Evolutionary conservation across 192 early-diverging fungal genomes (phyloP).

Genomic region (Gonapodya sp.): DNA sequence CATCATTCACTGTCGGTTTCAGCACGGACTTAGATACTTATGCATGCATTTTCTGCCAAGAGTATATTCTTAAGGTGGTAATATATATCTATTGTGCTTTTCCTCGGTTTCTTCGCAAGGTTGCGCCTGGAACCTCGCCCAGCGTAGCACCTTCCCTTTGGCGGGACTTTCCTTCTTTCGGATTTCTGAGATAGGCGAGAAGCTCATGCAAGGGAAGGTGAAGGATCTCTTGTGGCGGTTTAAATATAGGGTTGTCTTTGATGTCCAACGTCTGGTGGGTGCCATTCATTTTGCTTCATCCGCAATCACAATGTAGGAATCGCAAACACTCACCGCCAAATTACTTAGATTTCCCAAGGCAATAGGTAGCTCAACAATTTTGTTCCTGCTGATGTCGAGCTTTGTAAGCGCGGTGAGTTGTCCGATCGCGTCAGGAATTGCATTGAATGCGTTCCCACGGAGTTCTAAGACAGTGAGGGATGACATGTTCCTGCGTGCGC

Average conservation of each 20-base stretch:
- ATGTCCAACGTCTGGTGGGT: background rate
- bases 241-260: conserved; percentile 8
- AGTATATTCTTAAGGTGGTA: no score
- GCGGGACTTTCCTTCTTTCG: background rate
- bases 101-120: background rate
- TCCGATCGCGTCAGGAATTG: conserved; percentile 4
- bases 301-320: background rate
- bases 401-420: background rate
- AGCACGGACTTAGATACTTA: no score
- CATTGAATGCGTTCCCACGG: background rate
- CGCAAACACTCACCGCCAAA: background rate
- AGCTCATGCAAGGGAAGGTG: background rate
- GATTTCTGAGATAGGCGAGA: background rate
- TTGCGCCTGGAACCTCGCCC: background rate
- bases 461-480: conserved; percentile 1
- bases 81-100: background rate
- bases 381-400: background rate
- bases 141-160: background rate
- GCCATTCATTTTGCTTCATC: background rate
- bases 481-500: background rate
- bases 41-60: no score
- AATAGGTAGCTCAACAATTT: background rate
- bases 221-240: background rate
- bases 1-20: background rate
- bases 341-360: background rate